phyloP scores from a whole-genome alignment of 305 asterid genomes.

The Ajuga reptans region DNA sequence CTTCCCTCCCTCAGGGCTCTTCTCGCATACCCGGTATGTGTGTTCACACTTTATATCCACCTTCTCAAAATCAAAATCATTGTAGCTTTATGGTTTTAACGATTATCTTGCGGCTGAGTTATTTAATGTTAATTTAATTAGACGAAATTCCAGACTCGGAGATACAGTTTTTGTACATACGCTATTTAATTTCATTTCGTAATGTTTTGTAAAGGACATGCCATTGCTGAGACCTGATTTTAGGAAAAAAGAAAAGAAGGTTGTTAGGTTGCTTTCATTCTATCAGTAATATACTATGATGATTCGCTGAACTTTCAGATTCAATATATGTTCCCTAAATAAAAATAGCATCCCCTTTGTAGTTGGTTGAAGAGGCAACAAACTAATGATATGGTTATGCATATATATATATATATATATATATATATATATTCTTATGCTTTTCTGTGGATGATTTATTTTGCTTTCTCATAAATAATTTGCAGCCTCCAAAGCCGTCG shows the following conservation, averaged over 20 bases:
- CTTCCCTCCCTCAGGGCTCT: slow-evolving; percentile 58
- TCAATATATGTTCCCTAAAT: not conserved
- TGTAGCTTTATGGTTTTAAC: not conserved
- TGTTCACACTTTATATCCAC: not conserved
- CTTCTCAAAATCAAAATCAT: not conserved
- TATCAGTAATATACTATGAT: not conserved
- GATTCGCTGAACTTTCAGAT: not conserved
- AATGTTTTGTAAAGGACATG: not conserved
- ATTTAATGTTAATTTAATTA: not conserved
- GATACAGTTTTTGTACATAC: not conserved
- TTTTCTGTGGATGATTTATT: slow-evolving; percentile 3
- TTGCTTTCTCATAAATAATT: not conserved
- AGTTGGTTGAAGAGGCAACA: not conserved
- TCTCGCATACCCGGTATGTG: slow-evolving; percentile 72
- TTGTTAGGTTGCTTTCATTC: not conserved
- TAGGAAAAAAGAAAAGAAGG: not conserved
- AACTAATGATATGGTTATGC: not conserved
- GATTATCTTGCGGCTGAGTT: not conserved
- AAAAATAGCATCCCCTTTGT: not conserved
- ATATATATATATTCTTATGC: not conserved
- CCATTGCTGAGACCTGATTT: not conserved
- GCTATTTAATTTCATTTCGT: not conserved
- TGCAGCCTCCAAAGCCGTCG: slow-evolving; percentile 71
- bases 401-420: not conserved
- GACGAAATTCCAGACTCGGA: not conserved